Evolutionary conservation across 345 rosid genomes (phyloP).

Genomic region (Trapa incisa): DNA sequence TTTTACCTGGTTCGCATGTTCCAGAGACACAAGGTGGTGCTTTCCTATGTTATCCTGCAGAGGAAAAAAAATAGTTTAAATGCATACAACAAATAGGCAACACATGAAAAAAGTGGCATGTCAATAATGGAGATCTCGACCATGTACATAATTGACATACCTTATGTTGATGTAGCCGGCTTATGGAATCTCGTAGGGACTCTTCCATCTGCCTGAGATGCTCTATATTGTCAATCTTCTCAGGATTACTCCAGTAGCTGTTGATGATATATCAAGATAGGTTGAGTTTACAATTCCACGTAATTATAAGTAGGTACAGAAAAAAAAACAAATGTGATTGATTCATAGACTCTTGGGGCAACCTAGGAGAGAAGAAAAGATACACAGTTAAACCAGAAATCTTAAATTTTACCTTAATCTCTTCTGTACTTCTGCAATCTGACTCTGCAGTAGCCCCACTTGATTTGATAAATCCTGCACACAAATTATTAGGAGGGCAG

Average conservation of each 20-base stretch:
- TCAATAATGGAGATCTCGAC: neutral
- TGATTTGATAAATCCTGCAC: slow-evolving; percentile 56
- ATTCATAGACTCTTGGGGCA: neutral
- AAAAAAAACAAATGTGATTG: neutral
- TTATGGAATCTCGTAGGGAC: slow-evolving; percentile 52
- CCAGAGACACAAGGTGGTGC: slow-evolving; percentile 45
- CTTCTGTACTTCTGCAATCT: slow-evolving; percentile 52
- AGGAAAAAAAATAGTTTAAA: slow-evolving; percentile 6
- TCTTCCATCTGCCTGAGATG: slow-evolving; percentile 70
- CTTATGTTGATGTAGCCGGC: slow-evolving; percentile 40
- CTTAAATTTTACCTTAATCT: slow-evolving; percentile 56
- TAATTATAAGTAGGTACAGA: neutral
- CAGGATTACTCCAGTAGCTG: slow-evolving; percentile 70
- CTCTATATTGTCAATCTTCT: slow-evolving; percentile 51
- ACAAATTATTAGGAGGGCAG: slow-evolving; percentile 13
- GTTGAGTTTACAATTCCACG: neutral
- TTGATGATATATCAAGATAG: slow-evolving; percentile 4
- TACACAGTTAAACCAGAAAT: slow-evolving; percentile 9
- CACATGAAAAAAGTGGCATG: neutral
- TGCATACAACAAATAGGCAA: neutral
- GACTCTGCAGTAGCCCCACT: slow-evolving; percentile 42
- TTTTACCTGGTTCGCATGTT: slow-evolving; percentile 49
- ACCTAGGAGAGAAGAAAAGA: slow-evolving; percentile 4
- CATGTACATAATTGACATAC: slow-evolving; percentile 15
- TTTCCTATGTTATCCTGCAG: slow-evolving; percentile 51